phyloP scores from a whole-genome alignment of 2,329 filamentous ascomycete species.

The Monilinia vaccinii-corymbosi region DNA sequence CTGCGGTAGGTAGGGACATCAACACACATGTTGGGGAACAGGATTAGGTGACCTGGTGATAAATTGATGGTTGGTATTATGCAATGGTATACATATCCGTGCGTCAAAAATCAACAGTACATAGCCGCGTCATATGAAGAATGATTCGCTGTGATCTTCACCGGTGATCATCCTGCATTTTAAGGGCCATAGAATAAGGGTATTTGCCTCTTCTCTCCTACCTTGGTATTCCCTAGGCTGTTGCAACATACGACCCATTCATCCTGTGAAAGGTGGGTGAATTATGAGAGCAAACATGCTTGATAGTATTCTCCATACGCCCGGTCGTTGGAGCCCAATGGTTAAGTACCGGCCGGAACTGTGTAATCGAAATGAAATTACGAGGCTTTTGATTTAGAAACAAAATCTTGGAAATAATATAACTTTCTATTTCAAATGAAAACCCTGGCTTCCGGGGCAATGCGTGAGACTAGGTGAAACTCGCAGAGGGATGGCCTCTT shows the following conservation, averaged over 20 bases:
- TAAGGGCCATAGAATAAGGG: neutral
- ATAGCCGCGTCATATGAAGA: neutral
- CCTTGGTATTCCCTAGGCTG: neutral
- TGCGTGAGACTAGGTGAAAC: neutral
- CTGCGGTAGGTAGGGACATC: neutral
- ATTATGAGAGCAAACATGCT: neutral
- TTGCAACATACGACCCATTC: neutral
- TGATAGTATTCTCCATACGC: neutral
- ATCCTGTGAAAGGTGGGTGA: neutral
- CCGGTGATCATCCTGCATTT: neutral
- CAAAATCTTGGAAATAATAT: neutral
- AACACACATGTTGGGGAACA: neutral
- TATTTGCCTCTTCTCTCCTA: neutral
- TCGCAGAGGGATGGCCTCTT: neutral
- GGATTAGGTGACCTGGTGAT: neutral
- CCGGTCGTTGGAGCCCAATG: neutral
- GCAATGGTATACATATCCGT: neutral
- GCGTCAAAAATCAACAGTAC: neutral
- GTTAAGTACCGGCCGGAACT: neutral
- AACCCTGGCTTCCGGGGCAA: neutral
- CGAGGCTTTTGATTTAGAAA: neutral
- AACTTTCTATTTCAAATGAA: neutral
- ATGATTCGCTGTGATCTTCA: neutral
- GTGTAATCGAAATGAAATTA: neutral
- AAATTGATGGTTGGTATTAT: neutral